phyloP scores from a whole-genome alignment of 2,329 filamentous ascomycete species.

The Phyllosticta paracitricarpa region DNA sequence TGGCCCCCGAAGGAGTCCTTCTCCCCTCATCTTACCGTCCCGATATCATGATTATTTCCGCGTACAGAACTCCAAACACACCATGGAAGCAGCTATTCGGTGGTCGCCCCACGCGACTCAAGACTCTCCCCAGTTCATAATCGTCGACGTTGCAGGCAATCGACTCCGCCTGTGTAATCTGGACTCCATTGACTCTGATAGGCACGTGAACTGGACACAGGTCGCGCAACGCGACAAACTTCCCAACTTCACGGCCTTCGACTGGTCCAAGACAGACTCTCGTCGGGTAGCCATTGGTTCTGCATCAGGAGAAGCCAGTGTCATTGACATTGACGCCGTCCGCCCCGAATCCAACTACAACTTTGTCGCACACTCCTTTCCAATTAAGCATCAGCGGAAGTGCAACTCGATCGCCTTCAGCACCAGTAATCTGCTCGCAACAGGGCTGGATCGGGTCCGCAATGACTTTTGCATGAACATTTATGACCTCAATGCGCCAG shows the following conservation, averaged over 20 bases:
- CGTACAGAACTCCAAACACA: conserved; percentile 6
- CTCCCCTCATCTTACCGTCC: neutral
- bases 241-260: conserved; percentile 54
- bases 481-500: conserved; percentile 58
- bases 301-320: conserved; percentile 62
- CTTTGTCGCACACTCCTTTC: conserved; percentile 46
- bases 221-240: conserved; percentile 45
- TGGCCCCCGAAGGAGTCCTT: neutral
- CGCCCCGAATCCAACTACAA: conserved; percentile 31
- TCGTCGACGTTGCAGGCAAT: conserved; percentile 51
- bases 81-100: conserved; percentile 52
- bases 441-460: conserved; percentile 69
- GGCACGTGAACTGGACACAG: conserved; percentile 41
- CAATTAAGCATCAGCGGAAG: conserved; percentile 63
- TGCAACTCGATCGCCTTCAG: conserved; percentile 79
- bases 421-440: conserved; percentile 59
- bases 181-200: conserved; percentile 20
- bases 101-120: conserved; percentile 50
- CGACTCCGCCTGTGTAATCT: conserved; percentile 49
- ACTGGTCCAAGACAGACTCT: conserved; percentile 52
- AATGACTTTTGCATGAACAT: conserved; percentile 77
- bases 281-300: conserved; percentile 67
- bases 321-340: conserved; percentile 62
- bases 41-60: neutral
- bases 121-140: conserved; percentile 46